A percentile compares a stretch with the other conserved stretches of the same genome.
Evolutionary conservation across 2,329 filamentous ascomycete genomes (phyloP).

Genomic region (Aspergillus luchuensis): DNA sequence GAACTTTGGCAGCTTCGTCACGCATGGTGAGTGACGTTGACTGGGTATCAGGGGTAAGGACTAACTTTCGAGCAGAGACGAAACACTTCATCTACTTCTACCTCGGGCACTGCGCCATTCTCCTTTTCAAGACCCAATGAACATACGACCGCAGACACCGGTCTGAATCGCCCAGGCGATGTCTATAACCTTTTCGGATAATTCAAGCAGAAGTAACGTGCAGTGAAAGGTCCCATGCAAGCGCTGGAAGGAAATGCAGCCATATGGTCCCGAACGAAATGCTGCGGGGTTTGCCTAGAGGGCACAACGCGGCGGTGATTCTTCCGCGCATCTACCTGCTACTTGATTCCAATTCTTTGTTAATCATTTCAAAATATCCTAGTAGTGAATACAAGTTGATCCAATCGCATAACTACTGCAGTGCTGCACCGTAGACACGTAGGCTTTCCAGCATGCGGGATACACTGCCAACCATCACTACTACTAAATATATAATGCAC

Average conservation of each 20-base stretch:
- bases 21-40: conserved; percentile 69
- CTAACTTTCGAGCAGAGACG: conserved; percentile 66
- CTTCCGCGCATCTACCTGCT: background rate
- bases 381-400: background rate
- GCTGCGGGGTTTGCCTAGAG: background rate
- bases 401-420: background rate
- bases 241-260: background rate
- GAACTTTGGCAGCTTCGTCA: conserved; percentile 99
- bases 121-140: conserved; percentile 98
- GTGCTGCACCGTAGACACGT: background rate
- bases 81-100: conserved; percentile 99
- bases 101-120: conserved; percentile 94
- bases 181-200: conserved; percentile 9
- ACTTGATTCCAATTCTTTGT: background rate
- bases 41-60: background rate
- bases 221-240: background rate
- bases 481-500: background rate
- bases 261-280: background rate
- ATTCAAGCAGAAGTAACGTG: conserved; percentile 4
- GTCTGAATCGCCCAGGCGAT: background rate
- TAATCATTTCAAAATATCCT: background rate
- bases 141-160: background rate
- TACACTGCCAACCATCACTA: too few relatives aligned
- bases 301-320: background rate
- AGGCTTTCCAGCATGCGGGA: background rate